A percentile compares a stretch with the other conserved stretches of the same genome.
phyloP scores from a whole-genome alignment of 2,329 filamentous ascomycete genomes.

The Botrytis galanthina region DNA sequence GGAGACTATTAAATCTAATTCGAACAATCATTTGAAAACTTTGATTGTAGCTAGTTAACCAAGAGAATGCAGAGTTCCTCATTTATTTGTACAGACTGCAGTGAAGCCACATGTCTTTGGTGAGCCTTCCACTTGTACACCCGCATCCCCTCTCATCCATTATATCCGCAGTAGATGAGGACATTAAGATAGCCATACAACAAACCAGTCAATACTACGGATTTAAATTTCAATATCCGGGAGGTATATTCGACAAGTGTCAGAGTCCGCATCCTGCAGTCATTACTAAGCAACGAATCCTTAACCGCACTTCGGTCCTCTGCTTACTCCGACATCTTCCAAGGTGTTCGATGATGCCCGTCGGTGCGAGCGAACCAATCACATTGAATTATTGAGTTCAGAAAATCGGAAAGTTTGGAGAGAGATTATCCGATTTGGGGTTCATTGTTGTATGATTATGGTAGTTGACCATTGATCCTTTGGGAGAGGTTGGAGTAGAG shows the following conservation, averaged over 20 bases:
- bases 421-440: background rate
- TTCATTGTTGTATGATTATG: background rate
- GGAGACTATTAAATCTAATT: background rate
- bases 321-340: background rate
- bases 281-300: background rate
- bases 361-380: background rate
- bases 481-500: background rate
- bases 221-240: background rate
- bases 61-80: background rate
- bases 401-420: background rate
- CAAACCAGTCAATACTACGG: background rate
- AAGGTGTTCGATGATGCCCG: background rate
- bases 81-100: background rate
- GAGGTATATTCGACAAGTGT: background rate
- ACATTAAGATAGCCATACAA: background rate
- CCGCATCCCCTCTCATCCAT: background rate
- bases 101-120: background rate
- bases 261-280: background rate
- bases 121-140: background rate
- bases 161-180: background rate
- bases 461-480: background rate
- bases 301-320: background rate
- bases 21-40: background rate
- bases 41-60: background rate
- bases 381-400: accelerated